phyloP scores from a whole-genome alignment of 2,329 filamentous ascomycete genomes.

The Didymella lethalis region DNA sequence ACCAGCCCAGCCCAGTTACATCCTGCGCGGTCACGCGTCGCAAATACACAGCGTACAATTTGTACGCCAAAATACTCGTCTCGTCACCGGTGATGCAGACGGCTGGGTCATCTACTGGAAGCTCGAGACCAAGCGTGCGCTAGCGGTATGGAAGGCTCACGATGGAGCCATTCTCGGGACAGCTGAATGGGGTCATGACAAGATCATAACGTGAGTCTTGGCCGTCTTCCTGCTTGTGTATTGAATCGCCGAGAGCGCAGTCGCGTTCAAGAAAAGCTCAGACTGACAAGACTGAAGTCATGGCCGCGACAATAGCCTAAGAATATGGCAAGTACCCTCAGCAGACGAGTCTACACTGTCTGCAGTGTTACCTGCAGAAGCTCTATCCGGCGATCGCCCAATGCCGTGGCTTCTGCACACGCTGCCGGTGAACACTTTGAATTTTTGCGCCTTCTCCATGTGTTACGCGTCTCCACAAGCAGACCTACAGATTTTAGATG shows the following conservation, averaged over 20 bases:
- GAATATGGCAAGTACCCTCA: slow-evolving; percentile 78
- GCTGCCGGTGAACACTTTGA: slow-evolving; percentile 88
- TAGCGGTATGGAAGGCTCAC: slow-evolving; percentile 88
- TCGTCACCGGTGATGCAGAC: slow-evolving; percentile 87
- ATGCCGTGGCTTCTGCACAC: slow-evolving; percentile 87
- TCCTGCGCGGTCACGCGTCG: slow-evolving; percentile 84
- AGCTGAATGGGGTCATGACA: slow-evolving; percentile 73
- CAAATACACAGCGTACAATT: slow-evolving; percentile 82
- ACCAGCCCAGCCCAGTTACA: slow-evolving; percentile 67
- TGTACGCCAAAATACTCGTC: slow-evolving; percentile 73
- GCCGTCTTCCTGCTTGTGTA: neutral
- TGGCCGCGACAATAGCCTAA: slow-evolving; percentile 85
- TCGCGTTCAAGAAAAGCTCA: neutral
- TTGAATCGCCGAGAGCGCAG: too few relatives aligned
- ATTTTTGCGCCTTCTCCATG: slow-evolving; percentile 86
- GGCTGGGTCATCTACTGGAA: slow-evolving; percentile 91
- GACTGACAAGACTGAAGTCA: slow-evolving; percentile 65
- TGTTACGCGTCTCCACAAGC: slow-evolving; percentile 49
- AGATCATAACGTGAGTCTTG: slow-evolving; percentile 78
- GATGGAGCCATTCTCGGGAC: slow-evolving; percentile 78
- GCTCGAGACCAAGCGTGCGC: slow-evolving; percentile 78
- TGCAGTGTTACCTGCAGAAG: slow-evolving; percentile 74
- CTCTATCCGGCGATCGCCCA: slow-evolving; percentile 56
- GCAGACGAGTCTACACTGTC: slow-evolving; percentile 71
- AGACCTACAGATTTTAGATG: neutral